Evolutionary conservation across 2,329 filamentous ascomycete genomes (phyloP).

Genomic region (Microdochium paspali): DNA sequence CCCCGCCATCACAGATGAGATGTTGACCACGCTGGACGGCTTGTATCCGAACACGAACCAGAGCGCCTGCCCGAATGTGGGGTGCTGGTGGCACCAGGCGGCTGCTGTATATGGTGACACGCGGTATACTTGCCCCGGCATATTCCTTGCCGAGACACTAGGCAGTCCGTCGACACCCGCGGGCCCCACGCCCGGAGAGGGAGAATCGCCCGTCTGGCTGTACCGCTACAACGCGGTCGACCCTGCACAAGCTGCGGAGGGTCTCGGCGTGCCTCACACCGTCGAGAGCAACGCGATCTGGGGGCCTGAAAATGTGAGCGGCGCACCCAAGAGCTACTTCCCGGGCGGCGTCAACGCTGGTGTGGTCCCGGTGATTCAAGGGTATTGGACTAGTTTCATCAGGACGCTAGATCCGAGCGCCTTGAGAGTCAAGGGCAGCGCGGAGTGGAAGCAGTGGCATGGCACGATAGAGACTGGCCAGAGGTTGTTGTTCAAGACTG

Average conservation of each 20-base stretch:
- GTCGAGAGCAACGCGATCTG: slow-evolving; percentile 60
- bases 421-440: slow-evolving; percentile 31
- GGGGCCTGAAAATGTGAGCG: slow-evolving; percentile 46
- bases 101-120: slow-evolving; percentile 54
- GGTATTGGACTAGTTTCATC: slow-evolving; percentile 70
- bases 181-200: slow-evolving; percentile 11
- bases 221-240: slow-evolving; percentile 65
- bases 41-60: slow-evolving; percentile 44
- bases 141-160: slow-evolving; percentile 38
- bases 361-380: slow-evolving; percentile 53
- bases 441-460: slow-evolving; percentile 40
- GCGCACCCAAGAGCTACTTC: slow-evolving; percentile 45
- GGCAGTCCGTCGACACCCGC: slow-evolving; percentile 23
- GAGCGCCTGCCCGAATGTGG: slow-evolving; percentile 33
- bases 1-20: slow-evolving; percentile 37
- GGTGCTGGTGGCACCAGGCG: slow-evolving; percentile 48
- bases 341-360: slow-evolving; percentile 39
- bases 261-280: slow-evolving; percentile 58
- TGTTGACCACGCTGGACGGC: slow-evolving; percentile 40
- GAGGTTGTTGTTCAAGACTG: slow-evolving; percentile 32
- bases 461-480: slow-evolving; percentile 11
- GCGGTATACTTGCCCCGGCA: slow-evolving; percentile 54
- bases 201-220: slow-evolving; percentile 42
- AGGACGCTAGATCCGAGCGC: slow-evolving; percentile 55
- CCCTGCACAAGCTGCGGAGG: slow-evolving; percentile 35